phyloP scores from a whole-genome alignment of 116 monocot species.

The Trichopus zeylanicus region DNA sequence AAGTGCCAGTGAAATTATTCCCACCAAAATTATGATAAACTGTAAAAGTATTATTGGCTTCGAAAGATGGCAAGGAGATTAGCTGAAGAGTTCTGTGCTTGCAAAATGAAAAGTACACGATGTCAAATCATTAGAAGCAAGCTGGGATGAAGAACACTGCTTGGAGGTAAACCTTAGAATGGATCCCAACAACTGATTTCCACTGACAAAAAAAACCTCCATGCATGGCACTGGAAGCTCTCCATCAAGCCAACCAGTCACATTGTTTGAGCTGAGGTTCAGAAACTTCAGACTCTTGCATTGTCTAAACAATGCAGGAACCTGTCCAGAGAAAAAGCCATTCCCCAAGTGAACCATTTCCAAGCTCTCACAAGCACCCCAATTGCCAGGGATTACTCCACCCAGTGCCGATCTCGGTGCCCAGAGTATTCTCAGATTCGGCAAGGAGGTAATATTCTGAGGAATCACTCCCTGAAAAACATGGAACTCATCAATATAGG shows the following conservation, averaged over 20 bases:
- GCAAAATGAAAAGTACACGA: conserved; percentile 48
- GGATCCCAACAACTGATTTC: conserved; percentile 50
- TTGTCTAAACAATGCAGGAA: conserved; percentile 26
- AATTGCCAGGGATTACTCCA: conserved; percentile 58
- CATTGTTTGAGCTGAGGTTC: conserved; percentile 65
- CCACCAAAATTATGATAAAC: conserved; percentile 68
- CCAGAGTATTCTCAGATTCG: conserved; percentile 73
- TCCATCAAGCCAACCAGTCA: conserved; percentile 46
- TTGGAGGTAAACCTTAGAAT: conserved; percentile 38
- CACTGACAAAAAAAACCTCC: conserved; percentile 72
- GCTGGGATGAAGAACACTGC: conserved; percentile 19
- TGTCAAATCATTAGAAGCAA: conserved; percentile 15
- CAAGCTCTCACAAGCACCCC: conserved; percentile 69
- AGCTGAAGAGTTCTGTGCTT: conserved; percentile 7
- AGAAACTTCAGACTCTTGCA: conserved; percentile 69
- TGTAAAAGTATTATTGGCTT: conserved; percentile 5
- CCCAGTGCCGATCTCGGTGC: conserved; percentile 62
- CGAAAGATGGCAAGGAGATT: conserved; percentile 12
- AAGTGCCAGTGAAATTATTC: conserved; percentile 57
- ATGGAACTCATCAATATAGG: conserved; percentile 41
- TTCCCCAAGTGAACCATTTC: conserved; percentile 69
- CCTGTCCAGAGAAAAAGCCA: conserved; percentile 48
- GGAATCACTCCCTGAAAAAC: conserved; percentile 63
- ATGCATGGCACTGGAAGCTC: conserved; percentile 62
- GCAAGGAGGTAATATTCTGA: conserved; percentile 43